Evolutionary conservation across 306 rosid species (phyloP).

Genomic region (Glycyrrhiza uralensis): DNA sequence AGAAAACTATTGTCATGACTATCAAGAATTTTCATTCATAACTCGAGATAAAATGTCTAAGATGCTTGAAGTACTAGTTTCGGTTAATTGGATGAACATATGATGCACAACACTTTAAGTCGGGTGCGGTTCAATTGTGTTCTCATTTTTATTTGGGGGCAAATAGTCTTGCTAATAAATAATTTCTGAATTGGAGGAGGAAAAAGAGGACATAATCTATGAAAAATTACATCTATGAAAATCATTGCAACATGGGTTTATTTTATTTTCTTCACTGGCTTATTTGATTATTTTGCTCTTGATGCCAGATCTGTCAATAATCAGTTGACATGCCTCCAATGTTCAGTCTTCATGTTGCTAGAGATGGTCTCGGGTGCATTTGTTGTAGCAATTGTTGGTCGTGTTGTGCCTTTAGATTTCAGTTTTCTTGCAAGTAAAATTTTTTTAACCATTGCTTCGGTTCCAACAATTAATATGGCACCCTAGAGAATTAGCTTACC

Average conservation of each 20-base stretch:
- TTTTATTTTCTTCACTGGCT: constrained; percentile 9
- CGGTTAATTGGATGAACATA: neutral
- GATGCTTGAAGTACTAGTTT: constrained; percentile 7
- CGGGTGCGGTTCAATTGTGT: neutral
- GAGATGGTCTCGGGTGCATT: constrained; percentile 23
- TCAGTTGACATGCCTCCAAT: constrained; percentile 13
- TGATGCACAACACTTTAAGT: neutral
- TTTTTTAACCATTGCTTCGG: constrained; percentile 5
- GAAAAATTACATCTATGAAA: neutral
- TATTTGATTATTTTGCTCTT: constrained; percentile 25
- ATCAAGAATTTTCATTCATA: neutral
- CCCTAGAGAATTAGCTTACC: neutral
- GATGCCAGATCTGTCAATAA: constrained; percentile 13
- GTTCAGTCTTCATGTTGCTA: constrained; percentile 31
- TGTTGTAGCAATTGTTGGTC: constrained; percentile 22
- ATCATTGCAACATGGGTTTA: constrained; percentile 11
- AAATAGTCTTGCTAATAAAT: neutral
- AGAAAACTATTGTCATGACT: neutral
- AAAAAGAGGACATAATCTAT: neutral
- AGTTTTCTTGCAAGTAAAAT: neutral
- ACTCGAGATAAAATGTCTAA: neutral
- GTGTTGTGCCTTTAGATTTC: constrained; percentile 2
- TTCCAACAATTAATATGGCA: constrained; percentile 22
- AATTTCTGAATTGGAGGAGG: constrained; percentile 14
- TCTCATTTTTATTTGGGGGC: neutral